Base-by-base conservation (phyloP, 192 early-diverging fungal genomes). In the Funneliformis geosporum region DNA sequence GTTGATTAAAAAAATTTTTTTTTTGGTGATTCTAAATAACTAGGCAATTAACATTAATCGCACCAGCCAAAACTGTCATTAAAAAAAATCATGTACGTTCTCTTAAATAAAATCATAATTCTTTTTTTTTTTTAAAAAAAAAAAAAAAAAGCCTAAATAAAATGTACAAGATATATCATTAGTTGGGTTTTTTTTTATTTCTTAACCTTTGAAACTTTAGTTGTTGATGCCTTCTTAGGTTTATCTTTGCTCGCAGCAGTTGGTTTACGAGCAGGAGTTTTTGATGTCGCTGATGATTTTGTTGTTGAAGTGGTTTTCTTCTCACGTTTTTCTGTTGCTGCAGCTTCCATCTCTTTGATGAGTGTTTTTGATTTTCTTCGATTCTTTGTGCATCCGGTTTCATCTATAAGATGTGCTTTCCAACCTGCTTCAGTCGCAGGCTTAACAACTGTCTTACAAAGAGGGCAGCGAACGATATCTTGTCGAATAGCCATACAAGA, bases 361-460 rank as follows among this genome's bases (percentile, higher is more conserved):
- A 47, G 33, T 38, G 27, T 25, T n/a, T 64, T 75, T 12, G 27
- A 47, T 25, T 80, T 71, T 55, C 83, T 86, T 46, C 78, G 80
- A 81, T 86, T 93, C 69, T 80, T 86, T 1, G 88, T 84, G 75
- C 92, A 93, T 33, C 92, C 92, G 40, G 61, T 55, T 42, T 71
- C 80, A 42, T 61, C 43, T n/a, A 92, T 64, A 14, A 94, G 80
- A 84, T 94, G 93, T 60, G 76, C 27, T 50, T 89, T 91, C 93
- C 92, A 92, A 4, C 87, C 85, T 28, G 82, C 82, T 59, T 93
- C 92, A 2, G 85, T 87, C 27, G 83, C 85, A 8, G 83, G 84
- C 9, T 73, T 64, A 28, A 93, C 73, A 71, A 92, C 87, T 2
- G 71, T 33, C 27, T 89, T 90, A 80, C 92, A 93, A 11, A 93